phyloP scores from a whole-genome alignment of 1,139 yeast genomes.

The Kodamaea anthophila region DNA sequence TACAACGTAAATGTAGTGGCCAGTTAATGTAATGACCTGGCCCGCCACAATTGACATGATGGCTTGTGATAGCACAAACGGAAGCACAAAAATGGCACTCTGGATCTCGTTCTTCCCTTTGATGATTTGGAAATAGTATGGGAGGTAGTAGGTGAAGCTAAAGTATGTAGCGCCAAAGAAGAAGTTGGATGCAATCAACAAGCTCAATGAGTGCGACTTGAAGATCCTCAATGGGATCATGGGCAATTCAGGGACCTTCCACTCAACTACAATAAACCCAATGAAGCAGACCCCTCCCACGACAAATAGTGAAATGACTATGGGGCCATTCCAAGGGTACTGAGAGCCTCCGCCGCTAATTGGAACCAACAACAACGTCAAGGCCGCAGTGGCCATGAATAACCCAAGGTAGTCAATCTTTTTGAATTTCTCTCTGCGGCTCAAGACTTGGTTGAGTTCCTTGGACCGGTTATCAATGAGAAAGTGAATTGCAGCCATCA shows the following conservation, averaged over 20 bases:
- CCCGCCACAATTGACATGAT: constrained; percentile 38
- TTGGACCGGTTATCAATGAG: constrained; percentile 21
- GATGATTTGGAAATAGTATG: constrained; percentile 49
- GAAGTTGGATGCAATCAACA: constrained; percentile 39
- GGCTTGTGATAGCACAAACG: constrained; percentile 40
- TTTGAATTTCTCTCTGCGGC: constrained; percentile 26
- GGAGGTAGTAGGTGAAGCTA: constrained; percentile 39
- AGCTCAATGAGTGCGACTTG: constrained; percentile 30
- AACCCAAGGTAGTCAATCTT: constrained; percentile 49
- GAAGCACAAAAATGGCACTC: constrained; percentile 35
- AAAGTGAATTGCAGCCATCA: constrained; percentile 20
- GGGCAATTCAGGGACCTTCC: constrained; percentile 45
- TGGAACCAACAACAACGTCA: constrained; percentile 42
- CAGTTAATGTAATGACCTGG: constrained; percentile 32
- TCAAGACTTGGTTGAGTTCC: constrained; percentile 19
- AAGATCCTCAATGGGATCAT: constrained; percentile 50
- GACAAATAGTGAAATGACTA: constrained; percentile 40
- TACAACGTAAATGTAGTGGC: constrained; percentile 39
- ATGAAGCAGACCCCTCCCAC: constrained; percentile 40
- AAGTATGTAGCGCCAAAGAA: constrained; percentile 46
- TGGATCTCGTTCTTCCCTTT: constrained; percentile 32
- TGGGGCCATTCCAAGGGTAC: constrained; percentile 45
- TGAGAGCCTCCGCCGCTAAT: constrained; percentile 50
- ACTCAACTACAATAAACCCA: constrained; percentile 41
- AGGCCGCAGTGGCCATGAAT: constrained; percentile 36